Evolutionary conservation across 176 grass and related monocot species (phyloP).

Genomic region (Raddia guianensis): DNA sequence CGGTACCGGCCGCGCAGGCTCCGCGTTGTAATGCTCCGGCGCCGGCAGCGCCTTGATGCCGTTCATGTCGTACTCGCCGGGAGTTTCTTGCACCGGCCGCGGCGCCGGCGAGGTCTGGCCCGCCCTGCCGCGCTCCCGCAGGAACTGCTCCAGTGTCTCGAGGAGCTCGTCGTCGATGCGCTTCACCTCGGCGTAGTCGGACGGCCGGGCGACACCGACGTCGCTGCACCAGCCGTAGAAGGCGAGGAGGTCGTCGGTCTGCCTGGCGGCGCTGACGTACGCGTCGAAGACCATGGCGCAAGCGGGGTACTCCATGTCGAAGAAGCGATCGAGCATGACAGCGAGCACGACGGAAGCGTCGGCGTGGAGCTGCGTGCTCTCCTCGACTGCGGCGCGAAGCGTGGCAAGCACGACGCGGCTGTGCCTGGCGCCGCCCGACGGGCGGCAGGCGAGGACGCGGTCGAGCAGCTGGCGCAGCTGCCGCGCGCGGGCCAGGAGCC

Average conservation of each 20-base stretch:
- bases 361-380: slow-evolving; percentile 58
- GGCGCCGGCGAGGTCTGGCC: slow-evolving; percentile 38
- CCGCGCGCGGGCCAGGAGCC: slow-evolving; percentile 49
- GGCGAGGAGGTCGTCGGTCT: slow-evolving; percentile 55
- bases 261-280: slow-evolving; percentile 58
- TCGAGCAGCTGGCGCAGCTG: slow-evolving; percentile 63
- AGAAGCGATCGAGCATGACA: slow-evolving; percentile 70
- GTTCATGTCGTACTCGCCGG: slow-evolving; percentile 35
- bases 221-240: slow-evolving; percentile 74
- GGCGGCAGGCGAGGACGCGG: slow-evolving; percentile 68
- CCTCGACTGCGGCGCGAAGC: slow-evolving; percentile 44
- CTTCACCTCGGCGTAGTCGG: slow-evolving; percentile 63
- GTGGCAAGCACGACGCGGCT: slow-evolving; percentile 59
- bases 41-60: slow-evolving; percentile 64
- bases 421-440: slow-evolving; percentile 48
- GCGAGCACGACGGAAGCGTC: slow-evolving; percentile 60
- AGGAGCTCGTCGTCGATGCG: slow-evolving; percentile 61
- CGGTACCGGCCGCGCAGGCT: not conserved
- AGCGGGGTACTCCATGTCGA: slow-evolving; percentile 73
- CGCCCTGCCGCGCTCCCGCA: slow-evolving; percentile 49
- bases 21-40: slow-evolving; percentile 17
- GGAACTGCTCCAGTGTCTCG: slow-evolving; percentile 72
- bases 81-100: not conserved
- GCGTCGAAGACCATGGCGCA: slow-evolving; percentile 78
- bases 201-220: slow-evolving; percentile 46